Evolutionary conservation across 164 flowering plant genomes (phyloP).

Genomic region (Stephania japonica): DNA sequence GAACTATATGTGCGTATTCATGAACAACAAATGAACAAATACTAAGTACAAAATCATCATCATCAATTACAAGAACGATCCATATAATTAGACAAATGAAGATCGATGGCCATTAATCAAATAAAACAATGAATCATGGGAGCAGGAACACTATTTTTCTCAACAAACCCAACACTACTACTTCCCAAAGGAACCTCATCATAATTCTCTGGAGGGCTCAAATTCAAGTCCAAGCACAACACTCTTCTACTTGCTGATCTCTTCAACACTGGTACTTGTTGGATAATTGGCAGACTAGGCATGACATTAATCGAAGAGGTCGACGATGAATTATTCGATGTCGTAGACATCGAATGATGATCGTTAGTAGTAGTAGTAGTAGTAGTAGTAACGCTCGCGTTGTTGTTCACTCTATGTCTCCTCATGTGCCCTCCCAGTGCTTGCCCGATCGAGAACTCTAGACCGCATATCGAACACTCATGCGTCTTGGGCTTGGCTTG

Average conservation of each 20-base stretch:
- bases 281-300: not conserved
- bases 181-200: constrained; percentile 16
- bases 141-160: not conserved
- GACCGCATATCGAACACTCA: constrained; percentile 45
- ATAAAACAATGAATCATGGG: constrained; percentile 13
- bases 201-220: constrained; percentile 43
- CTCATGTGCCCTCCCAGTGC: constrained; percentile 76
- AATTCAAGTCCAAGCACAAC: constrained; percentile 42
- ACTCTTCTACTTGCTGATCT: constrained; percentile 37
- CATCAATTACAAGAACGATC: not conserved
- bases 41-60: not conserved
- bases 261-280: constrained; percentile 20
- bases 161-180: too few species aligned
- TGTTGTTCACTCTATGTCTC: constrained; percentile 26
- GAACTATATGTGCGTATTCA: not conserved
- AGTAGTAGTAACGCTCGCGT: not conserved
- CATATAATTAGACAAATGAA: too few species aligned
- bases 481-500: constrained; percentile 29
- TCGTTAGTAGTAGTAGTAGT: not conserved
- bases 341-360: too few species aligned
- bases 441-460: constrained; percentile 45
- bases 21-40: not conserved
- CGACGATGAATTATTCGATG: not conserved
- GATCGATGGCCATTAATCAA: not conserved
- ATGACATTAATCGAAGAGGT: not conserved